Evolutionary conservation across 2,329 filamentous ascomycete species (phyloP).

Genomic region (Claviceps capensis): DNA sequence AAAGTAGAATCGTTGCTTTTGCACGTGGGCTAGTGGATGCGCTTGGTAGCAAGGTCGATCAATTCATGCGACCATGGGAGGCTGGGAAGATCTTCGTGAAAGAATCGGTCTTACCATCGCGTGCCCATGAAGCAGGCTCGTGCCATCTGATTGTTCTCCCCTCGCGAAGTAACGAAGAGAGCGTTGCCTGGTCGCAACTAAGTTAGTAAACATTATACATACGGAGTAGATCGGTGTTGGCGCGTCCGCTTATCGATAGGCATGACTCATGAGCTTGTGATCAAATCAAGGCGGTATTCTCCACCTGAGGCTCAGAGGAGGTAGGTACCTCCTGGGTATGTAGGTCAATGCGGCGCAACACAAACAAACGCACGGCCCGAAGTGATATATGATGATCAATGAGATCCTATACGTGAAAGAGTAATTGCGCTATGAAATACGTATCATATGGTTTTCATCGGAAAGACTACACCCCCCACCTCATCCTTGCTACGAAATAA

Average conservation of each 20-base stretch:
- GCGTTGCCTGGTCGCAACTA: background rate
- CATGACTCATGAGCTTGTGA: no score
- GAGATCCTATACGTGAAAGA: background rate
- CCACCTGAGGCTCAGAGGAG: no score
- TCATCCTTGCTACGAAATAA: no score
- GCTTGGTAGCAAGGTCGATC: background rate
- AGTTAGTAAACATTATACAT: background rate
- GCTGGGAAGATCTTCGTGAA: background rate
- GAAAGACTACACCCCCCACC: background rate
- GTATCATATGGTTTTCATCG: background rate
- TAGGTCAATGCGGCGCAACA: background rate
- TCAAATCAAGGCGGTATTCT: background rate
- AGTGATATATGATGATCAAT: background rate
- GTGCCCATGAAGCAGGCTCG: background rate
- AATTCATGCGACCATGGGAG: background rate
- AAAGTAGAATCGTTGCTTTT: background rate
- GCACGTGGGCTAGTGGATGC: background rate
- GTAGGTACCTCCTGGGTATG: no score
- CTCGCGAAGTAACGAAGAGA: background rate
- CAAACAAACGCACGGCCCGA: background rate
- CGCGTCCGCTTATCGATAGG: background rate
- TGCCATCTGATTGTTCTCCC: background rate
- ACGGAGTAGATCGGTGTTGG: background rate
- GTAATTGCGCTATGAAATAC: background rate
- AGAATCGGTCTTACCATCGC: background rate